These are phyloP conservation scores for Nakataea oryzae DNA, from an alignment of 2,329 filamentous ascomycete species.

Conservation along the genomic window DNA sequence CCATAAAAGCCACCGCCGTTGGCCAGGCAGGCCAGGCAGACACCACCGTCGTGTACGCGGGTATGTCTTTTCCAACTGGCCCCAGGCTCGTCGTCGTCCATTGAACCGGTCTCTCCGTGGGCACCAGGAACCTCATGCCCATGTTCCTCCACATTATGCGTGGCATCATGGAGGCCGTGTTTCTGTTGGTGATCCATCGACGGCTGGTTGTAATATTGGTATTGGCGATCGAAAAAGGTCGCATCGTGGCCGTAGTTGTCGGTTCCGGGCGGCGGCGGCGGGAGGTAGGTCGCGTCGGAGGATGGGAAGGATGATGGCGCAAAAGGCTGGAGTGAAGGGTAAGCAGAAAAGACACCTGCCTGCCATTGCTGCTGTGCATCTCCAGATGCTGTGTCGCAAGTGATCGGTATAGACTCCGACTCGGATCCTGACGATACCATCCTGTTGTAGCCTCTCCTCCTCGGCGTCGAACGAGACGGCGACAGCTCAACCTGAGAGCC, in stretches of 20 bases:
- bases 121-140: slow-evolving; percentile 24
- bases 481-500: neutral
- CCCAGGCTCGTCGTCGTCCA: slow-evolving; percentile 31
- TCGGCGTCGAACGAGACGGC: slow-evolving; percentile 9
- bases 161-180: neutral
- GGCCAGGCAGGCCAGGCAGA: slow-evolving; percentile 44
- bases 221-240: slow-evolving; percentile 14
- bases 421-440: slow-evolving; percentile 18
- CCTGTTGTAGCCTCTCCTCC: slow-evolving; percentile 31
- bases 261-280: slow-evolving; percentile 30
- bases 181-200: neutral
- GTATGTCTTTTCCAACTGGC: slow-evolving; percentile 47
- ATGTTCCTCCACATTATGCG: slow-evolving; percentile 6
- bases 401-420: neutral
- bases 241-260: slow-evolving; percentile 15
- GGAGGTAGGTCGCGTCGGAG: slow-evolving; percentile 30
- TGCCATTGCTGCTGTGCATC: neutral
- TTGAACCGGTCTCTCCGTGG: slow-evolving; percentile 39
- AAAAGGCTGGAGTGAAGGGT: slow-evolving; percentile 13
- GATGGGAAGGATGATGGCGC: slow-evolving; percentile 40
- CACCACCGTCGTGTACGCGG: slow-evolving; percentile 46
- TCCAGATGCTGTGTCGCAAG: neutral
- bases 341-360: neutral
- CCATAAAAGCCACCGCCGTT: slow-evolving; percentile 41
- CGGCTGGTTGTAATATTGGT: slow-evolving; percentile 1